These are phyloP conservation scores for Glycine soja DNA, from an alignment of 306 rosid genomes.

Conservation along the genomic window DNA sequence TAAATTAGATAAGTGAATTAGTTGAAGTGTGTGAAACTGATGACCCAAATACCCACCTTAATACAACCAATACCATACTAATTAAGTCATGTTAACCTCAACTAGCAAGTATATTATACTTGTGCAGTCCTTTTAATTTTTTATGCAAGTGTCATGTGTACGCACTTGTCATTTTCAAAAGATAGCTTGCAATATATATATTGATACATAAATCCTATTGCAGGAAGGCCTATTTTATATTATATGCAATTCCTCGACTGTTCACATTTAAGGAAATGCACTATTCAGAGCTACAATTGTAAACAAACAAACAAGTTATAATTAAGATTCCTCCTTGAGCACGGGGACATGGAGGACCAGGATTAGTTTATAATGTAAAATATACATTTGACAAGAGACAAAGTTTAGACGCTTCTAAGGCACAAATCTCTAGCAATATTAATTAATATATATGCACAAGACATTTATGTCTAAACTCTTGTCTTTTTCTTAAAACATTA, in stretches of 20 bases:
- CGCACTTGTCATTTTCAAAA: not conserved
- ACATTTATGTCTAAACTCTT: constrained; percentile 54
- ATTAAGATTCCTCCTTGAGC: constrained; percentile 62
- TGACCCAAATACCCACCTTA: not conserved
- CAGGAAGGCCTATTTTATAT: constrained; percentile 6
- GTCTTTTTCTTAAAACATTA: not conserved
- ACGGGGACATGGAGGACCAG: constrained; percentile 44
- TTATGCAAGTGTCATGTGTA: not conserved
- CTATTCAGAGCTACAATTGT: not conserved
- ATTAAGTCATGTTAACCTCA: not conserved
- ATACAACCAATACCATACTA: not conserved
- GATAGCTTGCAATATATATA: not conserved
- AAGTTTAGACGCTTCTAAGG: constrained; percentile 65
- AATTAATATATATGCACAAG: constrained; percentile 35
- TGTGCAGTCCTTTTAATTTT: not conserved
- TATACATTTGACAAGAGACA: constrained; percentile 45
- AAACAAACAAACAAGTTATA: not conserved
- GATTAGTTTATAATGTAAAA: constrained; percentile 44
- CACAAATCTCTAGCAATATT: constrained; percentile 49
- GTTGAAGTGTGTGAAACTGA: not conserved
- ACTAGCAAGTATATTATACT: not conserved
- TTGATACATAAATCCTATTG: not conserved
- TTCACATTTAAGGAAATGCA: constrained; percentile 7
- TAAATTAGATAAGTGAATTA: not conserved
- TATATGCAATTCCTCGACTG: not conserved